phyloP scores from a whole-genome alignment of 1,284 basidiomycete genomes.

The Fomitopsis schrenkii region DNA sequence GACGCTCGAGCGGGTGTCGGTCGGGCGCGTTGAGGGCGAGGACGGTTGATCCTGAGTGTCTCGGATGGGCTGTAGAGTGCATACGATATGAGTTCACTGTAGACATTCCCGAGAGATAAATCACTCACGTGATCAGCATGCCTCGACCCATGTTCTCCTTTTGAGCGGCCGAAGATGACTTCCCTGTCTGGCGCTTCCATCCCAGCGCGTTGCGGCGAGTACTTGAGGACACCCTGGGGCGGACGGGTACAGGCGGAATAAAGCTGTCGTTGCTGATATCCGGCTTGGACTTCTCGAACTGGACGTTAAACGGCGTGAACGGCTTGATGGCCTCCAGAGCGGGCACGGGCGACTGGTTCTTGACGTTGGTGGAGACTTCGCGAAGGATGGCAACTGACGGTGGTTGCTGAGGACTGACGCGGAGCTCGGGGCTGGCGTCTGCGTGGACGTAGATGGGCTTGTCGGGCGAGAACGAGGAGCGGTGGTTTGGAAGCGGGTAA shows the following conservation, averaged over 20 bases:
- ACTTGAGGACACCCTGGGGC: constrained; percentile 51
- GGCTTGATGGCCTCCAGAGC: constrained; percentile 37
- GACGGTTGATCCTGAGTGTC: constrained; percentile 60
- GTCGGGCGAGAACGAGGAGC: constrained; percentile 40
- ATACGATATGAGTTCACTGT: background rate
- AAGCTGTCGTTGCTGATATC: constrained; percentile 17
- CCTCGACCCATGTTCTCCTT: constrained; percentile 52
- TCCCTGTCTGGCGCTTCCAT: constrained; percentile 50
- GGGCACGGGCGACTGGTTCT: constrained; percentile 30
- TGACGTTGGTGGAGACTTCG: constrained; percentile 29
- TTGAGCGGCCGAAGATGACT: constrained; percentile 20
- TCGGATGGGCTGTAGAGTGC: constrained; percentile 45
- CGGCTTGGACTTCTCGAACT: constrained; percentile 22
- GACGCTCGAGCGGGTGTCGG: constrained; percentile 39
- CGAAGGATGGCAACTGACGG: constrained; percentile 14
- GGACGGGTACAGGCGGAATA: constrained; percentile 34
- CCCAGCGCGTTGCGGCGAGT: constrained; percentile 54
- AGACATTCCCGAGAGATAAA: background rate
- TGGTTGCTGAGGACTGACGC: constrained; percentile 12
- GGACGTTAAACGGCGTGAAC: constrained; percentile 34
- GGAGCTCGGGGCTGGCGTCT: background rate
- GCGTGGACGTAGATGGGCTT: constrained; percentile 21
- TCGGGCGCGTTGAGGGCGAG: constrained; percentile 51
- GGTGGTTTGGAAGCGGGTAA: constrained; percentile 52
- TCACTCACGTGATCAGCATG: constrained; percentile 48